A percentile compares a stretch with the other conserved stretches of the same genome.
These are phyloP conservation scores for Fomitopsis schrenkii DNA, from an alignment of 1,284 basidiomycete species.

Conservation along the genomic window DNA sequence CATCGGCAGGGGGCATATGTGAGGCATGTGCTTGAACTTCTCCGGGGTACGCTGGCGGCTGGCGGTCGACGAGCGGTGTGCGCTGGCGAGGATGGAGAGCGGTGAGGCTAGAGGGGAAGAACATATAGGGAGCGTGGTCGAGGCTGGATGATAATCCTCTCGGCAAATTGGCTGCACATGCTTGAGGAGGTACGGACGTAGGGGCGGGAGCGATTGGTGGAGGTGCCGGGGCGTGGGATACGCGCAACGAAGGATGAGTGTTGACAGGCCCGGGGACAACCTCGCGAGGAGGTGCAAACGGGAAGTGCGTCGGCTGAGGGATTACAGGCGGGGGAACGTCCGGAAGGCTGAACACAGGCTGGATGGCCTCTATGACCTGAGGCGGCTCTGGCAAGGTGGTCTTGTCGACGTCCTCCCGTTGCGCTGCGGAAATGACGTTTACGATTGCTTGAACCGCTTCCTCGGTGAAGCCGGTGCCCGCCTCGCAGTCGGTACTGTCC, in stretches of 20 bases:
- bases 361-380: not conserved
- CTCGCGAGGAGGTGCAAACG: not conserved
- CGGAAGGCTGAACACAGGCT: not conserved
- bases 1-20: not conserved
- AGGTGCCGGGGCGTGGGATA: too few species aligned
- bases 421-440: not conserved
- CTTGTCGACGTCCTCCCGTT: not conserved
- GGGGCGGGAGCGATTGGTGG: too few species aligned
- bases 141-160: not conserved
- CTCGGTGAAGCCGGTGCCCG: not conserved
- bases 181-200: not conserved
- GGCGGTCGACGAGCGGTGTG: not conserved
- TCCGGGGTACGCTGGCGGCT: not conserved
- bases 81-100: not conserved
- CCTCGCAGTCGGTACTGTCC: not conserved
- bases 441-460: slow-evolving; percentile 1
- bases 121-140: not conserved
- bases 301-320: not conserved
- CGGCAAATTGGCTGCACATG: not conserved
- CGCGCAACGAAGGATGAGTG: not conserved
- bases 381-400: not conserved
- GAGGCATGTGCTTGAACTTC: slow-evolving; percentile 8
- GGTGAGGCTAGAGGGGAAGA: not conserved
- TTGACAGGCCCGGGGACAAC: not conserved
- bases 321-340: not conserved